Base-by-base conservation (phyloP, 805 yeast species). In the Ogataea glucozyma region DNA sequence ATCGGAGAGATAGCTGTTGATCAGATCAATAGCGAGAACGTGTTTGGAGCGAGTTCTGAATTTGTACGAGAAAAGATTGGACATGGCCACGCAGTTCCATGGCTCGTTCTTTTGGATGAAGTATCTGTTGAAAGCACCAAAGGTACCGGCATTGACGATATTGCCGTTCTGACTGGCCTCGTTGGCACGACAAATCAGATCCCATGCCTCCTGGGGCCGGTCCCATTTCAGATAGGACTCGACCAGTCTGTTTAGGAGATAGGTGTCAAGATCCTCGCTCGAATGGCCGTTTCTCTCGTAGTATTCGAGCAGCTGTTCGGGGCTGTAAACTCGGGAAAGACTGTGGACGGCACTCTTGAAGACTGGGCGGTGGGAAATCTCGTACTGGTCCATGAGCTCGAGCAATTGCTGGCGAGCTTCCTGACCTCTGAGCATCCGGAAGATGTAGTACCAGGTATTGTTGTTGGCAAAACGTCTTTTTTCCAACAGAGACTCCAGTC, bases 371-470 rank as follows among this genome's bases (percentile, higher is more conserved):
- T 46, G 33, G 1, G 55, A 39, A 6, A 62, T 40, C 1, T 42
- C 46, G 26, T 45, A 44, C 9, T 56, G 51, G 8, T 49, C 32
- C 65, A 62, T 61, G 18, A 51, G 21, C 6, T 52, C 48, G 13
- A 61, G 35, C 26, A 60, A 19, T 39, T 48, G 39, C 1, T 55
- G 6, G 35, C 56, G 51, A 1, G 57, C 40, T 16, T 47, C 48
- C 2, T 47, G 41, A 2, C 44, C 40, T 19, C 45, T 42, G 13
- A 62, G 47, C 19, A 52, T 37, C 8, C 54, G 44, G 31, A 53
- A 60, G 2, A 57, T 21, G 19, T 48, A 51, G 36, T 62, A 62
- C 64, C 64, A 62, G 3, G 65, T 61, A 21, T 59, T 58, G 7
- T 44, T 30, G 36, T 61, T 61, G 2, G 62, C 53, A 1, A 19